These are phyloP conservation scores for Priceomyces haplophilus DNA, from an alignment of 805 yeast genomes.

Conservation along the genomic window DNA sequence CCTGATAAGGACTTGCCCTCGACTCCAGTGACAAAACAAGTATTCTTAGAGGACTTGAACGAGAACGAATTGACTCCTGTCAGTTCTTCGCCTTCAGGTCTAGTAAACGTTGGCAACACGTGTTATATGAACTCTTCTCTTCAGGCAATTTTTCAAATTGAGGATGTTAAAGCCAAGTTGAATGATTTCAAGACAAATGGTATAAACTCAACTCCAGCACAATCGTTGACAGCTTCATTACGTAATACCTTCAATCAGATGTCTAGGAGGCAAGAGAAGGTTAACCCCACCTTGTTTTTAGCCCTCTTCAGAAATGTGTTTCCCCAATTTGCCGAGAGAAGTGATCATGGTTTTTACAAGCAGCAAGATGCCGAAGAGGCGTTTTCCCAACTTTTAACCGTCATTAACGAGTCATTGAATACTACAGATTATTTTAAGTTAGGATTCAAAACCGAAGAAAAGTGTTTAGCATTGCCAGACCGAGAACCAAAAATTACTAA, in stretches of 20 bases:
- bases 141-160: constrained; percentile 50
- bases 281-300: constrained; percentile 68
- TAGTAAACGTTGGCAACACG: constrained; percentile 70
- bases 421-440: constrained; percentile 62
- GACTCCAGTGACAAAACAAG: constrained; percentile 52
- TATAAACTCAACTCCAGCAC: constrained; percentile 10
- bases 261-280: constrained; percentile 43
- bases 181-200: constrained; percentile 13
- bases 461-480: constrained; percentile 51
- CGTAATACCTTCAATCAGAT: constrained; percentile 46
- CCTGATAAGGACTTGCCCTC: constrained; percentile 62
- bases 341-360: constrained; percentile 64
- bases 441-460: constrained; percentile 58
- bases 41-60: constrained; percentile 68
- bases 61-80: constrained; percentile 38
- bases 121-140: constrained; percentile 73
- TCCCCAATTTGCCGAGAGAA: constrained; percentile 89
- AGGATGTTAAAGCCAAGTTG: constrained; percentile 39
- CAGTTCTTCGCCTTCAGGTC: constrained; percentile 58
- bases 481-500: constrained; percentile 20
- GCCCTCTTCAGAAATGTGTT: constrained; percentile 60
- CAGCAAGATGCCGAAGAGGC: constrained; percentile 99
- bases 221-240: constrained; percentile 30
- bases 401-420: constrained; percentile 47
- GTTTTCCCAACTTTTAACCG: constrained; percentile 69